A percentile compares a stretch with the other conserved stretches of the same genome.
Evolutionary conservation across 108 stramenopile species (phyloP).

Genomic region (Thalassiosira profunda): DNA sequence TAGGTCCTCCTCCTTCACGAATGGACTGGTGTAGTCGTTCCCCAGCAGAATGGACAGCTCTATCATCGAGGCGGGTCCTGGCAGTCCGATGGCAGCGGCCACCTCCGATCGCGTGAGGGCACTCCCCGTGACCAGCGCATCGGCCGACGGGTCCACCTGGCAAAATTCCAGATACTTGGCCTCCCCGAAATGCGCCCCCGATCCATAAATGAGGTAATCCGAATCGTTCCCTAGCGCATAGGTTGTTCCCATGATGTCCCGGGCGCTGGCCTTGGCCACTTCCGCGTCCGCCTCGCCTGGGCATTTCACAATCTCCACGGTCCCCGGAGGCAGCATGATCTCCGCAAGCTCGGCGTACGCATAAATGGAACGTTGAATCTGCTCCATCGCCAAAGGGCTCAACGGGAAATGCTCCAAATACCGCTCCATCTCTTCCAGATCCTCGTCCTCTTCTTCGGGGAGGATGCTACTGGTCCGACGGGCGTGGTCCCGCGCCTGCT

Average conservation of each 20-base stretch:
- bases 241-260: slow-evolving; percentile 20
- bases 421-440: no score
- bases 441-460: slow-evolving; percentile 13
- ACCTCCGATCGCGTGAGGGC: slow-evolving; percentile 30
- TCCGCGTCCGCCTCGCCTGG: slow-evolving; percentile 66
- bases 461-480: no score
- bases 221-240: slow-evolving; percentile 65
- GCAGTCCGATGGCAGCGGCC: slow-evolving; percentile 46
- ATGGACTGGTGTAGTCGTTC: slow-evolving; percentile 68
- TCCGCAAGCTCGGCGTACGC: slow-evolving; percentile 17
- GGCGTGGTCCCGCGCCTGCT: no score
- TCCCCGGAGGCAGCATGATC: slow-evolving; percentile 11
- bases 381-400: slow-evolving; percentile 38
- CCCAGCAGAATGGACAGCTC: slow-evolving; percentile 71
- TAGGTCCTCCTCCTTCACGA: slow-evolving; percentile 16
- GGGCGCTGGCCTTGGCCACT: slow-evolving; percentile 53
- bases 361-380: slow-evolving; percentile 17
- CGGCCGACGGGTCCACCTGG: slow-evolving; percentile 15
- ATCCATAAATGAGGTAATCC: slow-evolving; percentile 68
- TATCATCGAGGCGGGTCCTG: slow-evolving; percentile 47
- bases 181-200: slow-evolving; percentile 1
- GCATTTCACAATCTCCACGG: slow-evolving; percentile 49
- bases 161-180: slow-evolving; percentile 59
- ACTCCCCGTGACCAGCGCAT: background rate
- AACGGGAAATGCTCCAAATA: no score